Evolutionary conservation across 345 rosid species (phyloP), one percentile per base, ranked within the genome.

Genomic region (Hypericum perforatum): DNA sequence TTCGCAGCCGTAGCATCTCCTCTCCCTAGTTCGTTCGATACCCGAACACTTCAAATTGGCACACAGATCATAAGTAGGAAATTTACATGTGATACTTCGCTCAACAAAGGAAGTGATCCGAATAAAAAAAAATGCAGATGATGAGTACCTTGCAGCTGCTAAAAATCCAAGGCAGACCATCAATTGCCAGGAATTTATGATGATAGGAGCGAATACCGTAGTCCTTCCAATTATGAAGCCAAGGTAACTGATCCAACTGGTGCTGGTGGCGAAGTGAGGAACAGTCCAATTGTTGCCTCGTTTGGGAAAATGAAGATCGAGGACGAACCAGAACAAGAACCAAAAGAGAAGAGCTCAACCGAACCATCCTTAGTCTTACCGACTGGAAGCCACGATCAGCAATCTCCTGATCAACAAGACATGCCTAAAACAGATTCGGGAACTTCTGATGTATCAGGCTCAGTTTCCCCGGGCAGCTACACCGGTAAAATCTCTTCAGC

Each of bases 341-440:
- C 45, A 32, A 58, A 65, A 49, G 51, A 42, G 10, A 53, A 63
- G 7, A 7, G 49, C 0, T 52, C 61, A 12, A 2, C 43, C 7
- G 45, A 38, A 47, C 46, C 11, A 5, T 6, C 68, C 5, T 11
- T 54, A 36, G 14, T 46, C 46, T 47, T 67, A 3, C 69, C 77
- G 37, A 58, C 75, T 0, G 89, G 75, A 70, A 75, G 72, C 68
- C 95, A 85, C 54, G 78, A 63, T 47, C 88, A 81, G 8, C 79
- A 78, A 67, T 78, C 85, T 13, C 77, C 80, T 5, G 82, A 67
- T 9, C 68, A 69, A 16, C 51, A 37, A 1, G 59, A 62, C 16
- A 59, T 22, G 6, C 36, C 65, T 41, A 9, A 39, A 45, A 45
- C 41, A 15, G 41, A 8, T 7, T 13, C 12, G 5, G 49, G 48